Evolutionary conservation across 2,329 filamentous ascomycete genomes (phyloP).

Genomic region (Huntiella decipiens): DNA sequence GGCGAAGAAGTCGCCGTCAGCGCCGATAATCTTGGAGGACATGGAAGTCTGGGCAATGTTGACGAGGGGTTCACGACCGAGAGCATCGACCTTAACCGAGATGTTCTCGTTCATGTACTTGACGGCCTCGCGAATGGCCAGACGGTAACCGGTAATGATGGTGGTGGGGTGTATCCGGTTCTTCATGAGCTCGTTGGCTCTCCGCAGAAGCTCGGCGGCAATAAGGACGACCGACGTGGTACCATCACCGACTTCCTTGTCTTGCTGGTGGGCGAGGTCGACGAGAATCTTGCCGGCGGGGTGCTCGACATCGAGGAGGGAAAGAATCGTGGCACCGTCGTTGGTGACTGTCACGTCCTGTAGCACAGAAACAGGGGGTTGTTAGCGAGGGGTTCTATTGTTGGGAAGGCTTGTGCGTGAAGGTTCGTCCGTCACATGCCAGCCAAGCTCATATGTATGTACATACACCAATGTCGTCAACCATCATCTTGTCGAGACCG

Average conservation of each 20-base stretch:
- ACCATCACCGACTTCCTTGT: conserved; percentile 96
- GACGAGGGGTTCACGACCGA: conserved; percentile 76
- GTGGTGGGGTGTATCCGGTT: conserved; percentile 99
- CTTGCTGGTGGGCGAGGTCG: conserved; percentile 92
- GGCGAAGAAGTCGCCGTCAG: conserved; percentile 90
- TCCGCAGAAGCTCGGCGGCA: conserved; percentile 78
- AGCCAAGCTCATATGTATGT: neutral
- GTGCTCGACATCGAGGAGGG: conserved; percentile 89
- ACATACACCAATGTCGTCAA: conserved; percentile 88
- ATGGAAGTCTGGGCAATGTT: conserved; percentile 98
- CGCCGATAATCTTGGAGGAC: conserved; percentile 96
- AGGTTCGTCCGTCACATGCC: too few species aligned
- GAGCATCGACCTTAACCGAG: conserved; percentile 80
- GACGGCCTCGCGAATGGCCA: conserved; percentile 86
- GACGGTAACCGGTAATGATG: conserved; percentile 93
- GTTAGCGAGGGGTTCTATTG: neutral
- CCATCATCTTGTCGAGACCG: conserved; percentile 99
- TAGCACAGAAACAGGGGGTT: neutral
- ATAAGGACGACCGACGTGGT: conserved; percentile 97
- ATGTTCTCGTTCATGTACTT: conserved; percentile 99
- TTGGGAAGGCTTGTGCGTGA: neutral
- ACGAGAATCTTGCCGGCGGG: conserved; percentile 97
- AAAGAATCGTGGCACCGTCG: conserved; percentile 92
- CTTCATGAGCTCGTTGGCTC: conserved; percentile 97
- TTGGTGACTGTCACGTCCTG: conserved; percentile 97